Percentiles rank a stretch among this genome's conserved stretches.
phyloP scores from a whole-genome alignment of 306 rosid species.

The Argentina anserina region DNA sequence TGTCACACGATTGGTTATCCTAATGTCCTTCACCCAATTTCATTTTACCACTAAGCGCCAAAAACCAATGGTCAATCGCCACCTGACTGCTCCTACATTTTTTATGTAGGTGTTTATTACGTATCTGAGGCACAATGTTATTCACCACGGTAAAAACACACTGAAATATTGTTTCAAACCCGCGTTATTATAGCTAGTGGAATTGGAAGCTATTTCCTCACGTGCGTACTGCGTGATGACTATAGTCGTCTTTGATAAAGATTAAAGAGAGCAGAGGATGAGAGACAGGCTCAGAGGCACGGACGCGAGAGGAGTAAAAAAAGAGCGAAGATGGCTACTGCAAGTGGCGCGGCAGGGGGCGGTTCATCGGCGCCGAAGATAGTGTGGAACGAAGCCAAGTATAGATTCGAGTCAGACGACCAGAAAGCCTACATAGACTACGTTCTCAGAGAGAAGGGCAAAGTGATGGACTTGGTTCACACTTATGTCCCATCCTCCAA shows the following conservation, averaged over 20 bases:
- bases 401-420: slow-evolving; percentile 80
- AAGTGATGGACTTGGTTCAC: slow-evolving; percentile 72
- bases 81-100: no score
- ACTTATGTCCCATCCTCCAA: slow-evolving; percentile 82
- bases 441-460: slow-evolving; percentile 40
- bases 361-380: slow-evolving; percentile 38
- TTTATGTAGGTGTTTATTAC: no score
- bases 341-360: slow-evolving; percentile 17
- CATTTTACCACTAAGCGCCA: no score
- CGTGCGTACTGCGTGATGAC: not conserved
- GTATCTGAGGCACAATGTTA: no score
- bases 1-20: no score
- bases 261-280: not conserved
- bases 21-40: no score
- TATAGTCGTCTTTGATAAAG: not conserved
- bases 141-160: no score
- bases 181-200: no score
- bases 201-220: not conserved
- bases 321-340: slow-evolving; percentile 34
- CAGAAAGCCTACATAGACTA: slow-evolving; percentile 65
- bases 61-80: no score
- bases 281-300: not conserved
- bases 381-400: slow-evolving; percentile 50
- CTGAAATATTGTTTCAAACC: no score
- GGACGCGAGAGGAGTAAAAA: not conserved